Evolutionary conservation across 345 rosid species (phyloP), one percentile per base, ranked within the genome.

Genomic region (Eucalyptus pauciflora): DNA sequence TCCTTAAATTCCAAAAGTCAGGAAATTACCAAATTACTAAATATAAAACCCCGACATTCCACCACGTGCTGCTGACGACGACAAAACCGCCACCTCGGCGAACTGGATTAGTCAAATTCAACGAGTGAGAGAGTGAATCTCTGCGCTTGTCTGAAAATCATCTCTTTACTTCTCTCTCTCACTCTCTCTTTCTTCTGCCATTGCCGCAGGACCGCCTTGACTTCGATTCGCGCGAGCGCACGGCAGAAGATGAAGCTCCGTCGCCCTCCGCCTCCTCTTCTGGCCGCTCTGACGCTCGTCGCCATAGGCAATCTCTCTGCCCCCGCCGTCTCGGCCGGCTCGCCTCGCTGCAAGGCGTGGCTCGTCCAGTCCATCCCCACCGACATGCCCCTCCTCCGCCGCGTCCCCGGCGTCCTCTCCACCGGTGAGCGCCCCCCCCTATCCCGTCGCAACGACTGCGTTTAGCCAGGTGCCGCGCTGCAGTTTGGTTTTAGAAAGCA

Each of bases 361-460:
- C 94, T 96, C 7, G 98, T 97, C 90, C 99, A 96, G 58, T 97
- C 99, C 69, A 96, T 96, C 91, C 98, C 99, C 89, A 97, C 98
- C 15, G 96, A 95, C 90, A 96, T 96, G 98, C 95, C 96, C 37
- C 92, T 93, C 90, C 98, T 97, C 92, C 94, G 88, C 50, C 95
- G 62, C 20, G 94, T 95, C 91, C 89, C 97, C 37, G 98, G 98
- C 62, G 96, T 96, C 56, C 96, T 97, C 88, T 94, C 97, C 46
- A 94, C 98, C 31, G 96, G 99, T 95, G 92, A 91, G 41, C 69
- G 20, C 24, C 56, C 31, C n/a, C n/a, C 41, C 54, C 86, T 18
- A 87, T 25, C 37, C 58, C 27, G 14, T 22, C 29, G 48, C 48
- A 8, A 20, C 15, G 48, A 18, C 25, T 64, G 83, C 29, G 29